Base-by-base conservation (phyloP, 768 basidiomycete genomes). In the Trametes villosa region DNA sequence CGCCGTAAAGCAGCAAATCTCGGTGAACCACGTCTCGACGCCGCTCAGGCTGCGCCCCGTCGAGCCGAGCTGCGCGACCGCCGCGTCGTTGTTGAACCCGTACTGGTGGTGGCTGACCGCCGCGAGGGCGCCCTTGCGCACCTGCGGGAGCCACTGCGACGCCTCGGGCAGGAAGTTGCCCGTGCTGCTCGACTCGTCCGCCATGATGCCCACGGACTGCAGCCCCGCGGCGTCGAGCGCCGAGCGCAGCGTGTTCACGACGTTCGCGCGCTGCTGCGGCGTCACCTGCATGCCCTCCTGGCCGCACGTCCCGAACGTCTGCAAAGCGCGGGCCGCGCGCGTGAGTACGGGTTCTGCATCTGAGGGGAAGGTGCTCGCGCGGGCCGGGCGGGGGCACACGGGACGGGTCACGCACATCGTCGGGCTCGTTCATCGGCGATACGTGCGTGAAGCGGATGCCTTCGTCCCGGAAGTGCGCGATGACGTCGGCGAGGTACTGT, bases 211-310 rank as follows among this genome's bases (percentile, higher is more conserved):
- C 26, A 55, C 56, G 34, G 55, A 57, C n/a, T 54, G 53, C 33
- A 65, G 55, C 9, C 64, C 59, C 9, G 49, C 50, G 18, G 46
- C 47, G 18, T 53, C 48, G 31, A 65, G 60, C 29, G 64, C 59
- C 9, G 48, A 20, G n/a, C 53, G 53, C 7, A 79, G 59, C 27
- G 75, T 73, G 51, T 70, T 76, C 38, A 81, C 70, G 13, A 81
- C 76, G 50, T 75, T 74, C 3, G 78, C 76, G 22, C 78, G 78
- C 76, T 78, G 77, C 53, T 59, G 71, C 5, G 78, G 76, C 46
- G 65, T 61, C 41, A 81, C 79, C 56, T 71, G 66, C 79, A 81
- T 81, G 2, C 79, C 80, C 67, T 81, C 79, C 65, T 81, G 80
- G 20, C 76, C 75, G 63, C 79, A 81, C 2, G 74, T 75, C 6